These are phyloP conservation scores for Alnus rubra DNA, from an alignment of 306 rosid genomes.

Conservation along the genomic window DNA sequence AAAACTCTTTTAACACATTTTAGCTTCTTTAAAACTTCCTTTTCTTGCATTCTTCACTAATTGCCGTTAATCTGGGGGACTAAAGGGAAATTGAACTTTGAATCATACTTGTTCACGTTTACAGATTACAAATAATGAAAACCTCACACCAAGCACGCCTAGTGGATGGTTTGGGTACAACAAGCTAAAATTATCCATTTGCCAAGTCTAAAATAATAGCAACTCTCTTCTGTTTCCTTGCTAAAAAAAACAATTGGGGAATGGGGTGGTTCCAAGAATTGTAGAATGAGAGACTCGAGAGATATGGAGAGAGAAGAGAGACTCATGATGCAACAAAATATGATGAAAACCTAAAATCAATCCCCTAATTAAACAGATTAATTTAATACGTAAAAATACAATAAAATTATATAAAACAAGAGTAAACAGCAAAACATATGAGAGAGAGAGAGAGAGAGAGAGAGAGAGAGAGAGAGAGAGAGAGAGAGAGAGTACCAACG, in stretches of 20 bases:
- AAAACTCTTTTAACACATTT: neutral
- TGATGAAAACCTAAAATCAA: neutral
- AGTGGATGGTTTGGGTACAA: neutral
- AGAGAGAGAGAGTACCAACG: constrained; percentile 56
- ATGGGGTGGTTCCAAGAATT: no score
- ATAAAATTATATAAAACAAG: neutral
- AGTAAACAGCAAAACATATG: neutral
- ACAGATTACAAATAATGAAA: neutral
- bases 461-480: constrained; percentile 16
- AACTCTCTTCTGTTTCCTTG: neutral
- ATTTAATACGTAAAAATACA: neutral
- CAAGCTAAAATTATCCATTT: neutral
- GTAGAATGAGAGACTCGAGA: no score
- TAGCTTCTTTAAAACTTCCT: neutral
- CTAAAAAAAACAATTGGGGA: no score
- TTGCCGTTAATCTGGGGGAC: neutral
- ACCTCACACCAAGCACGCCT: neutral
- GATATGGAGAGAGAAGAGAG: neutral
- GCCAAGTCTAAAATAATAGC: neutral
- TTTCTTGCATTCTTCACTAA: constrained; percentile 1
- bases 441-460: neutral
- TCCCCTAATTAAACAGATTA: neutral
- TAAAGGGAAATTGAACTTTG: neutral
- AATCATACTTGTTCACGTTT: neutral
- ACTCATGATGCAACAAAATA: neutral